A percentile compares a stretch with the other conserved stretches of the same genome.
Conservation (phyloP, 805 yeast species). For the Yarrowia sp. region DNA sequence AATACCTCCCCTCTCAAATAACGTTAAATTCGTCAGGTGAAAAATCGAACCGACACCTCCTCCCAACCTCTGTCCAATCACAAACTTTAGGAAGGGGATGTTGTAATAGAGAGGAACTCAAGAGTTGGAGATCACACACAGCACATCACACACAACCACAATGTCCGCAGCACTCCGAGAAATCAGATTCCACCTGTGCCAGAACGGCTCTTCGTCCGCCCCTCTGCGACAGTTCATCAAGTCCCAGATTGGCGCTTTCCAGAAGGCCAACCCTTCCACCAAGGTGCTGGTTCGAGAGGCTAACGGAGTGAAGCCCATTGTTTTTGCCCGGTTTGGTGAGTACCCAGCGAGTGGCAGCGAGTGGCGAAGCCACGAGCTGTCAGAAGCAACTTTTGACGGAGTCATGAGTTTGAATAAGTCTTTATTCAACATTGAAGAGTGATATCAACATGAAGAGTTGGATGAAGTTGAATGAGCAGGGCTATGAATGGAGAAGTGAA, state of each 20-base stretch:
- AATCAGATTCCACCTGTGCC: slow-evolving; percentile 77
- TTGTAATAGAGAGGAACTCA: neutral
- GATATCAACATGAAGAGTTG: too few relatives aligned
- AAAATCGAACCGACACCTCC: neutral
- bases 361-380: neutral
- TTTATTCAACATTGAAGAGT: too few relatives aligned
- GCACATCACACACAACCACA: slow-evolving; percentile 8
- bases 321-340: slow-evolving; percentile 66
- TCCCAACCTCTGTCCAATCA: slow-evolving; percentile 5
- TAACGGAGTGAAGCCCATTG: slow-evolving; percentile 65
- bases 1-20: too few relatives aligned
- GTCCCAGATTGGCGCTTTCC: slow-evolving; percentile 41
- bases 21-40: too few relatives aligned
- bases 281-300: slow-evolving; percentile 82
- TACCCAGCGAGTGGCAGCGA: too few relatives aligned
- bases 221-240: slow-evolving; percentile 46
- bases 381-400: too few relatives aligned
- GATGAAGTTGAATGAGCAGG: neutral
- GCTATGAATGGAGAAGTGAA: neutral
- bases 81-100: neutral
- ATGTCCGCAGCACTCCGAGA: slow-evolving; percentile 58
- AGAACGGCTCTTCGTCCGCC: slow-evolving; percentile 68
- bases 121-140: neutral
- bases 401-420: too few relatives aligned
- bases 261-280: slow-evolving; percentile 58